These are phyloP conservation scores for Solidago caesia DNA, from an alignment of 129 eudicot species.

Conservation along the genomic window DNA sequence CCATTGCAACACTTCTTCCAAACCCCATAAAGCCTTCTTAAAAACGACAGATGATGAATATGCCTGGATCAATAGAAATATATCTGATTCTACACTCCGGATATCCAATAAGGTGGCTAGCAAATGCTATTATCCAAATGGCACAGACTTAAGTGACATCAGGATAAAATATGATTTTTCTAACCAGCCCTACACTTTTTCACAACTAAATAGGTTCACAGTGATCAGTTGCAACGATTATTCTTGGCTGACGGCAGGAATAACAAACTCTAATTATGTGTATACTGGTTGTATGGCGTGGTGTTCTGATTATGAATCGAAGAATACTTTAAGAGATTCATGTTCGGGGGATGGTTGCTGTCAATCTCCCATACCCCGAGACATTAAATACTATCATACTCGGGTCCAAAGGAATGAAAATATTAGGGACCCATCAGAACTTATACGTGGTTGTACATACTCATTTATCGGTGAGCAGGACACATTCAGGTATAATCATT, in stretches of 20 bases:
- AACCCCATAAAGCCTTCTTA: background rate
- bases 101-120: background rate
- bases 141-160: too few relatives aligned
- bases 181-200: background rate
- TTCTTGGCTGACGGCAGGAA: background rate
- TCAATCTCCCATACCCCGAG: background rate
- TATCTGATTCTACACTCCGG: background rate
- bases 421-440: slow-evolving; percentile 16
- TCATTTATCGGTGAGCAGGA: slow-evolving; percentile 32
- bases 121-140: background rate
- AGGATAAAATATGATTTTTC: background rate
- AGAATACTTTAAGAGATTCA: background rate
- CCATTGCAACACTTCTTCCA: background rate
- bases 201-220: background rate
- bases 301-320: background rate
- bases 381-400: background rate
- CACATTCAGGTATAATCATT: slow-evolving; percentile 1
- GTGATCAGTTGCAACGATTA: background rate
- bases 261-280: background rate
- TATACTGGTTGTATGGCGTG: background rate
- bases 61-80: background rate
- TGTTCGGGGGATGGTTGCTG: background rate
- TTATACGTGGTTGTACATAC: slow-evolving; percentile 30
- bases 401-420: background rate
- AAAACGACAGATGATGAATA: background rate